Evolutionary conservation across 306 rosid species (phyloP).

Genomic region (Malus asiatica): DNA sequence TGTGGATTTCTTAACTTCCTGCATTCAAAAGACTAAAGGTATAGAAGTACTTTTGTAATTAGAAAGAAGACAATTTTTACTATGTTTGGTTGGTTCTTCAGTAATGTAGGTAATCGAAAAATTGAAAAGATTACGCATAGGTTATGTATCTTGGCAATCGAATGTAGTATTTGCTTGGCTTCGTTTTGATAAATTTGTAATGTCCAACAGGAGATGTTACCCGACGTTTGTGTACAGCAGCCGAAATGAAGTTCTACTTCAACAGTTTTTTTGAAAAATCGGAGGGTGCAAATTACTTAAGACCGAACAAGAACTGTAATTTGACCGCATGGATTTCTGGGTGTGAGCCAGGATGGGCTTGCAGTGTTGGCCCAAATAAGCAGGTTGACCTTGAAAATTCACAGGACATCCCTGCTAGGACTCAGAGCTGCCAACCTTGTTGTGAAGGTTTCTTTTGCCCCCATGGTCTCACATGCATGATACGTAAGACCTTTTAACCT

Average conservation of each 20-base stretch:
- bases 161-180: neutral
- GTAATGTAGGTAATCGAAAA: neutral
- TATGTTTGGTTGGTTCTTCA: neutral
- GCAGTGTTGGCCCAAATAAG: slow-evolving; percentile 45
- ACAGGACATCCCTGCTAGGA: slow-evolving; percentile 66
- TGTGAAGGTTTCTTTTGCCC: slow-evolving; percentile 98
- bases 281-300: slow-evolving; percentile 45
- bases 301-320: slow-evolving; percentile 86
- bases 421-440: slow-evolving; percentile 66
- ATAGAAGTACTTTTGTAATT: slow-evolving; percentile 11
- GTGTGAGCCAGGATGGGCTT: slow-evolving; percentile 99
- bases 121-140: neutral
- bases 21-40: slow-evolving; percentile 73
- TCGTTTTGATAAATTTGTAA: neutral
- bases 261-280: slow-evolving; percentile 46
- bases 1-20: slow-evolving; percentile 71
- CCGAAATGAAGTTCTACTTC: slow-evolving; percentile 72
- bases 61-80: neutral
- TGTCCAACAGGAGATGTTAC: slow-evolving; percentile 61
- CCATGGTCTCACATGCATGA: slow-evolving; percentile 93
- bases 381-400: slow-evolving; percentile 53
- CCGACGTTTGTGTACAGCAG: slow-evolving; percentile 72
- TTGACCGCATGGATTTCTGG: slow-evolving; percentile 86
- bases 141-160: neutral
- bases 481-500: slow-evolving; percentile 36